Percentiles rank a stretch among this genome's conserved stretches.
Conservation (phyloP, 177 flowering plant genomes). For the Vitis hybrid region DNA sequence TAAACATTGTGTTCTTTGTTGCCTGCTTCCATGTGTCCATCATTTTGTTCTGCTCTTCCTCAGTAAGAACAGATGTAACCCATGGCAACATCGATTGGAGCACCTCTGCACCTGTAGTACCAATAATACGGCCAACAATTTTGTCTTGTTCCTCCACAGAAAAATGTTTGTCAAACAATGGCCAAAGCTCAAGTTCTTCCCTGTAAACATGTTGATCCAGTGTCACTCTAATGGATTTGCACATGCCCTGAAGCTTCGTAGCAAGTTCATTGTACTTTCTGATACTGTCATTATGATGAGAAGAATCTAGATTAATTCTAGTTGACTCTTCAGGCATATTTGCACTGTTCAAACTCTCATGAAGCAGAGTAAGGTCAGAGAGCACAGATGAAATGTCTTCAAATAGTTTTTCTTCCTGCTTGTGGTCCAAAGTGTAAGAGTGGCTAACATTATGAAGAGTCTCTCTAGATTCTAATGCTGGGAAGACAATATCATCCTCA, state of each 20-base stretch:
- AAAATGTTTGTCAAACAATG: conserved; percentile 79
- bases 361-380: conserved; percentile 63
- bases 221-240: conserved; percentile 84
- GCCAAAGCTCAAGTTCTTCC: conserved; percentile 96
- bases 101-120: conserved; percentile 94
- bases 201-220: conserved; percentile 81
- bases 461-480: conserved; percentile 90
- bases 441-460: conserved; percentile 91
- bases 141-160: conserved; percentile 94
- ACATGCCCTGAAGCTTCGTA: conserved; percentile 90
- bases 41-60: conserved; percentile 90
- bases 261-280: conserved; percentile 65
- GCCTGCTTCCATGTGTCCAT: conserved; percentile 95
- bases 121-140: conserved; percentile 90
- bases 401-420: conserved; percentile 84
- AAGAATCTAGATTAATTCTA: conserved; percentile 18
- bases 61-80: conserved; percentile 92
- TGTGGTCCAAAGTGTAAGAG: conserved; percentile 89
- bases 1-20: conserved; percentile 92
- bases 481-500: conserved; percentile 95
- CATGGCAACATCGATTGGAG: conserved; percentile 96
- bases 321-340: conserved; percentile 16
- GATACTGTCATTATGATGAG: conserved; percentile 19
- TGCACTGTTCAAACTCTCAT: conserved; percentile 35
- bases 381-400: conserved; percentile 80